Percentiles rank a stretch among this genome's conserved stretches.
Conservation (phyloP, 371 early-diverging fungal genomes). For the Mortierella sp. region DNA sequence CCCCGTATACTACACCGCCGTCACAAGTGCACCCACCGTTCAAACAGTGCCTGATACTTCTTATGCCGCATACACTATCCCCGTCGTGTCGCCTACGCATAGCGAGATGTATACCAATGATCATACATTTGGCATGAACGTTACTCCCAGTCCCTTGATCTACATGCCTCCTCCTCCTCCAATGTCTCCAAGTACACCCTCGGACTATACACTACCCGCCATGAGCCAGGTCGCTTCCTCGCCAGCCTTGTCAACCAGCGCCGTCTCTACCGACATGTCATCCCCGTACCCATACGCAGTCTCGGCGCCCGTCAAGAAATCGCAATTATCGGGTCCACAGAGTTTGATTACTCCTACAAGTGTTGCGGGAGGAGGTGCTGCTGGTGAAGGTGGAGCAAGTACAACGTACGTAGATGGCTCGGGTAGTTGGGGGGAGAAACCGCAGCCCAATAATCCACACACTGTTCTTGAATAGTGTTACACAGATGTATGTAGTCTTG, state of each 20-base stretch:
- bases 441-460: not conserved
- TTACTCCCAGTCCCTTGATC: not conserved
- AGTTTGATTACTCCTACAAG: not conserved
- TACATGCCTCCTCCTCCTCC: not conserved
- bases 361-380: not conserved
- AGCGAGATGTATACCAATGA: not conserved
- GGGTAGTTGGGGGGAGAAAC: not conserved
- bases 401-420: not conserved
- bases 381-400: too few species aligned
- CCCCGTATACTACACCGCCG: not conserved
- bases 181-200: not conserved
- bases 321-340: not conserved
- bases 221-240: not conserved
- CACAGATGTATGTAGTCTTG: too few species aligned
- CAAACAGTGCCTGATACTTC: not conserved
- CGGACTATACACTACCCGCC: not conserved
- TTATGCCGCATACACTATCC: not conserved
- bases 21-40: not conserved
- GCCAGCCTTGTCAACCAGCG: not conserved
- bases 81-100: not conserved
- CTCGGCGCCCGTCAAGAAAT: not conserved
- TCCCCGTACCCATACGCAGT: not conserved
- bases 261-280: not conserved
- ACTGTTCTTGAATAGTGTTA: not conserved
- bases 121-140: not conserved